Conservation (phyloP, 306 rosid species). For the Rosa chinensis region DNA sequence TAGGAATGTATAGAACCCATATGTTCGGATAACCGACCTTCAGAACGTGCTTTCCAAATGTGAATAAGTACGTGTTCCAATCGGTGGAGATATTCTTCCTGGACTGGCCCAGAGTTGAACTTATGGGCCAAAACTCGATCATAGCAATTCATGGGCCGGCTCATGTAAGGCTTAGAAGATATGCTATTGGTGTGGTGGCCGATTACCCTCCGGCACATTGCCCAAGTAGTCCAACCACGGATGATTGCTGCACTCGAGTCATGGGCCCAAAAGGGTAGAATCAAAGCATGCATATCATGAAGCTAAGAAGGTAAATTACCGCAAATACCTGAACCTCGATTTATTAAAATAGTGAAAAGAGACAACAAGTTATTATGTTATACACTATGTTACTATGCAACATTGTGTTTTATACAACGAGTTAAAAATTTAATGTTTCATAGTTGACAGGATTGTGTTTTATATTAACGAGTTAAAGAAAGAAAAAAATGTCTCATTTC, state of each 20-base stretch:
- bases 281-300: conserved; percentile 21
- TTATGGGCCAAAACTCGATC: conserved; percentile 24
- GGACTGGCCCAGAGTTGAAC: conserved; percentile 13
- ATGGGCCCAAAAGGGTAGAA: conserved; percentile 18
- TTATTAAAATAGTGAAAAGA: no score
- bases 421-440: no score
- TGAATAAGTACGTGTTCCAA: conserved; percentile 23
- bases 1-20: conserved; percentile 27
- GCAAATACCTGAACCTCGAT: no score
- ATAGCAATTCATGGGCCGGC: conserved; percentile 29
- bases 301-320: conserved; percentile 9
- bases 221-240: conserved; percentile 26
- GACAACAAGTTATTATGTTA: no score
- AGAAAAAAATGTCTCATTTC: no score
- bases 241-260: conserved; percentile 15
- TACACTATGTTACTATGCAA: no score
- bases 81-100: conserved; percentile 3
- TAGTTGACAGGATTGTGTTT: no score
- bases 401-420: no score
- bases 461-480: no score
- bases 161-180: conserved; percentile 23
- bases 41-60: conserved; percentile 25
- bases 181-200: not conserved
- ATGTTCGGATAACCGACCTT: conserved; percentile 32
- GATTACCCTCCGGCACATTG: conserved; percentile 11